Evolutionary conservation across 345 rosid genomes (phyloP).

Genomic region (Ricinus communis): DNA sequence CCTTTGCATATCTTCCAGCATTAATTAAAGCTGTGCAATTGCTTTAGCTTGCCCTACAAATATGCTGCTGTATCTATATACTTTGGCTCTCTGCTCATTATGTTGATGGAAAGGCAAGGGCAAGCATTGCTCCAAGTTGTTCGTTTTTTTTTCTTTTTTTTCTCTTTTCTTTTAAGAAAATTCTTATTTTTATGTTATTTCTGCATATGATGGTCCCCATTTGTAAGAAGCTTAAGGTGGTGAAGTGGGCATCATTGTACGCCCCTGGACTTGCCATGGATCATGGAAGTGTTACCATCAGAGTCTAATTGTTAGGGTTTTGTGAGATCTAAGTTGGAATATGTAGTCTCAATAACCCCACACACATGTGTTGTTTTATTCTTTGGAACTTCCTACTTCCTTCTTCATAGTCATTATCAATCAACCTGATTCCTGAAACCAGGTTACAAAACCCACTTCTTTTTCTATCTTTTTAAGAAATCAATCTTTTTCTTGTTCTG

Average conservation of each 20-base stretch:
- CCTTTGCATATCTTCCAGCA: constrained; percentile 33
- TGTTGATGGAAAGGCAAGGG: constrained; percentile 19
- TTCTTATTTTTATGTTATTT: too few relatives aligned
- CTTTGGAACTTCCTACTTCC: constrained; percentile 21
- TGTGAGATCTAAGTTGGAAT: constrained; percentile 56
- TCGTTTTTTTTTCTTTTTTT: too few relatives aligned
- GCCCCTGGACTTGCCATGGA: constrained; percentile 55
- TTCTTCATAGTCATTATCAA: constrained; percentile 18
- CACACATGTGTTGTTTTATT: constrained; percentile 24
- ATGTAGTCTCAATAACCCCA: constrained; percentile 13
- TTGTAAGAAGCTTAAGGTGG: constrained; percentile 19
- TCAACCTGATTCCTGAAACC: constrained; percentile 8
- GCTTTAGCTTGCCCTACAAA: constrained; percentile 26
- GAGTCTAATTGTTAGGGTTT: constrained; percentile 51
- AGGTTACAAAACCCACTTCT: background rate
- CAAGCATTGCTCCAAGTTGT: constrained; percentile 9
- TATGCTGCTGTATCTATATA: constrained; percentile 17
- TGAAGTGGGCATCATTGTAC: constrained; percentile 48
- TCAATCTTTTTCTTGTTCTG: background rate
- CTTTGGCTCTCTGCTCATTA: constrained; percentile 18
- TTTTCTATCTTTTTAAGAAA: background rate
- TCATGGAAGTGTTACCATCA: constrained; percentile 78
- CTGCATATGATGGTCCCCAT: constrained; percentile 50
- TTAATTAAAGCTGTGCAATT: constrained; percentile 24
- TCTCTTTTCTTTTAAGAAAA: too few relatives aligned